Percentiles rank a stretch among this genome's conserved stretches.
phyloP scores from a whole-genome alignment of 2,329 filamentous ascomycete genomes.

The Orbilia ellipsospora region DNA sequence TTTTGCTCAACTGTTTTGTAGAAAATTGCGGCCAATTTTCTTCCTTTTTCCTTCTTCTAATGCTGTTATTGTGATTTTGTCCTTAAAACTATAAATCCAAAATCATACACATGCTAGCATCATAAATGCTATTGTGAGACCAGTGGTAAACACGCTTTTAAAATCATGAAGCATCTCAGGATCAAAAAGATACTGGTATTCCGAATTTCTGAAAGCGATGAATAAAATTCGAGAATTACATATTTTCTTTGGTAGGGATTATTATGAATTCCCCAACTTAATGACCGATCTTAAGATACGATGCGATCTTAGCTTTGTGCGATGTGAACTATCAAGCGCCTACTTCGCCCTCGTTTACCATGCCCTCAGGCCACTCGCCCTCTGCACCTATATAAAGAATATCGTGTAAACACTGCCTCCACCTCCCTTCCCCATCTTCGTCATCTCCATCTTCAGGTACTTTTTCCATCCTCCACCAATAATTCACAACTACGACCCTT shows the following conservation, averaged over 20 bases:
- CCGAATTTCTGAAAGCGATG: conserved; percentile 1
- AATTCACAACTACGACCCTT: not conserved
- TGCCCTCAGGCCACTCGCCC: not conserved
- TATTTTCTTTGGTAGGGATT: not conserved
- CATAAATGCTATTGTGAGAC: too few relatives aligned
- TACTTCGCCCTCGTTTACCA: not conserved
- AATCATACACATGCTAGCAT: not conserved
- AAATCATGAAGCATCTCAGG: not conserved
- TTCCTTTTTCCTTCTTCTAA: not conserved
- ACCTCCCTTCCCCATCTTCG: not conserved
- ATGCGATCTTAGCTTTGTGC: not conserved
- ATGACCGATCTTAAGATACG: not conserved
- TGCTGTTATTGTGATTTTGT: not conserved
- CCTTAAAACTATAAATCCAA: not conserved
- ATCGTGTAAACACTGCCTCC: conserved; percentile 7
- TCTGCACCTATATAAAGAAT: conserved; percentile 1
- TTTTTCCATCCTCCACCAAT: not conserved
- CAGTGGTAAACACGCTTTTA: not conserved
- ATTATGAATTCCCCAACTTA: not conserved
- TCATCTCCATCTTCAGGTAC: conserved; percentile 3
- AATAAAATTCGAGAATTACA: not conserved
- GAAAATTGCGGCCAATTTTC: not conserved
- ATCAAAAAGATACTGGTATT: conserved; percentile 2
- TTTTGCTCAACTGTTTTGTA: not conserved
- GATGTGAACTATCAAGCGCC: not conserved